Evolutionary conservation across 148 eudicot species (phyloP).

Genomic region (Beta vulgaris): DNA sequence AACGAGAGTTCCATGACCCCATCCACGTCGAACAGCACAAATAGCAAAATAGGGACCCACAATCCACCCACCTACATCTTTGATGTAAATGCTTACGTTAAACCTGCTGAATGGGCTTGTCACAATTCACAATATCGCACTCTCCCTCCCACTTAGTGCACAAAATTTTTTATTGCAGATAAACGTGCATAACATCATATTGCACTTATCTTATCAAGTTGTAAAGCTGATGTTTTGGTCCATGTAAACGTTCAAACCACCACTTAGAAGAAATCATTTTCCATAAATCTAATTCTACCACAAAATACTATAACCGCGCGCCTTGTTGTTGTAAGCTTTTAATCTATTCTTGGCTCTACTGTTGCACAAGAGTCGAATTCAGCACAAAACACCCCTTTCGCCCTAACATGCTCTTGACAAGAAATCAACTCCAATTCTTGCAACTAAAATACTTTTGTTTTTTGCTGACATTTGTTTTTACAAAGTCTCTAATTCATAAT

Average conservation of each 20-base stretch:
- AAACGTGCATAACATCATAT: constrained; percentile 19
- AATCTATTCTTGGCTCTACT: constrained; percentile 24
- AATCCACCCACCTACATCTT: constrained; percentile 13
- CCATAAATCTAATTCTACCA: constrained; percentile 4
- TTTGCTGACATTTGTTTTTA: no score
- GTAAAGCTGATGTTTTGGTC: constrained; percentile 4
- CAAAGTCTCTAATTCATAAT: no score
- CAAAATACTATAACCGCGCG: background rate
- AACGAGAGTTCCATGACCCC: constrained; percentile 7
- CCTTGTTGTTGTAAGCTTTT: background rate
- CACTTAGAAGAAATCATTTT: constrained; percentile 1
- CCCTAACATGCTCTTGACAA: no score
- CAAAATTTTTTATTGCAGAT: constrained; percentile 21
- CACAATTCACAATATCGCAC: constrained; percentile 31
- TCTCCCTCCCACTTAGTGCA: constrained; percentile 14
- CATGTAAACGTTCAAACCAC: constrained; percentile 5
- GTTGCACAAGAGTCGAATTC: constrained; percentile 21
- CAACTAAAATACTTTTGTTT: no score
- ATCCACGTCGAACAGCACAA: constrained; percentile 30
- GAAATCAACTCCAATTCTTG: no score
- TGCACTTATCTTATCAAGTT: constrained; percentile 28
- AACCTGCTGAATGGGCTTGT: constrained; percentile 23
- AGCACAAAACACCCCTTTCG: background rate
- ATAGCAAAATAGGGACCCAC: constrained; percentile 14
- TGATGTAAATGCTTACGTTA: constrained; percentile 22